Base-by-base conservation (phyloP, 2,329 filamentous ascomycete genomes). In the Alternaria metachromatica region DNA sequence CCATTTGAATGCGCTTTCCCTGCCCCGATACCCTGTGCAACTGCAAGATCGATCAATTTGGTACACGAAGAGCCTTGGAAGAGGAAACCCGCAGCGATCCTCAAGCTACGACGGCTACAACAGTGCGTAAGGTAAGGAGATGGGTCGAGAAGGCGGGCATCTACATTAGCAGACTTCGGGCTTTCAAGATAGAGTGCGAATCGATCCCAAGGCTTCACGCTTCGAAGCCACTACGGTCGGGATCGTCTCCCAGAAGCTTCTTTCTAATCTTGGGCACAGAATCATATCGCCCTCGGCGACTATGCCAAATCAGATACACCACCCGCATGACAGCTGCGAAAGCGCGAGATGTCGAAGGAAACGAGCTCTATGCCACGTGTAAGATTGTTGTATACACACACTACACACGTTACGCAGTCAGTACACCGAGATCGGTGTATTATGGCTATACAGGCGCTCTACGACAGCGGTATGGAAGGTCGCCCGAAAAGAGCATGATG, bases 281-380 rank as follows among this genome's bases (percentile, higher is more conserved):
- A 26, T n/a, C 23, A 26, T 28, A 3, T 48, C 45, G 8, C 20
- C 25, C 7, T n/a, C 12, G 45, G 33, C 13, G 5, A 8, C 20
- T 7, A 11, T 11, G 18, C 33, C 20, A 23, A 25, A 5, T 0
- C 4, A 23, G 5, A 8, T 6, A 5, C 5, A 15, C 8, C 20
- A 53, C 12, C 13, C 20, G 30, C 20, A 8, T n/a, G 11, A 37
- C 5, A 5, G 9, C 9, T 41, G 20, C 20, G n/a, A n/a, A 10
- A 18, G 23, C 3, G 2, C 13, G 9, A 23, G 49, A 37, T 10
- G 13, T 53, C n/a, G 6, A 18, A 12, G 9, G 49, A 41, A 53
- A 12, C n/a, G 20, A 5, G 49, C 49, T 37, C 37, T 13, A 12
- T 53, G 30, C 49, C 13, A 53, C 20, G 10, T 13, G 10, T 23